Conservation (phyloP, 768 basidiomycete genomes). For the Mycena crocata region DNA sequence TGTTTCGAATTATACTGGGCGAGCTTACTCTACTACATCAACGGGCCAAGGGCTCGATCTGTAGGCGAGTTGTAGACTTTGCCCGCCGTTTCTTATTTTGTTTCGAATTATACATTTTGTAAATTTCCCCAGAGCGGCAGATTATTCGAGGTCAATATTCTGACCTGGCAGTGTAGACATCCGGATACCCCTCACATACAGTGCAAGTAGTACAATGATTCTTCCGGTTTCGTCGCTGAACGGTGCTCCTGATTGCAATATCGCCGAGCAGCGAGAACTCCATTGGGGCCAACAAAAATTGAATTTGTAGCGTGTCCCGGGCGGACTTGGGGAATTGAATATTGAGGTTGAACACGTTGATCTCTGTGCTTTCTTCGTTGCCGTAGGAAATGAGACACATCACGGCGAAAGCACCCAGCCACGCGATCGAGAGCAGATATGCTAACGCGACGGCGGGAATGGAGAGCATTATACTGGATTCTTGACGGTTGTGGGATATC, state of each 20-base stretch:
- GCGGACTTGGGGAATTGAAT: not conserved
- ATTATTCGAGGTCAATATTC: no score
- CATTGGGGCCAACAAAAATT: slow-evolving; percentile 4
- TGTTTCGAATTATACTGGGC: no score
- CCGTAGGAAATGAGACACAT: slow-evolving; percentile 39
- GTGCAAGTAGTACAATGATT: no score
- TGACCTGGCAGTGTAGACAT: no score
- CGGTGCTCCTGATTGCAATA: not conserved
- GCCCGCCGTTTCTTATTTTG: no score
- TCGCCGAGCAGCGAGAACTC: slow-evolving; percentile 32
- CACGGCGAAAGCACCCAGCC: slow-evolving; percentile 41
- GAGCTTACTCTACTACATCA: no score
- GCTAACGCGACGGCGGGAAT: slow-evolving; percentile 35
- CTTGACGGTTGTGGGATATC: slow-evolving; percentile 34
- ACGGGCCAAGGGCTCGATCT: no score
- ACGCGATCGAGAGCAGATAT: slow-evolving; percentile 40
- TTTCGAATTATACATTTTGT: no score
- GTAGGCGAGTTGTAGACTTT: no score
- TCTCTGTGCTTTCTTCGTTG: not conserved
- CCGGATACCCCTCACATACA: no score
- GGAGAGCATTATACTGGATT: slow-evolving; percentile 27
- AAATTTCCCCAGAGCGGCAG: no score
- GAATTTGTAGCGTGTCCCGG: not conserved
- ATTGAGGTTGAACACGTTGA: not conserved
- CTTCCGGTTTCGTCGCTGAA: slow-evolving; percentile 2